Evolutionary conservation across 495 filamentous ascomycete genomes (phyloP).

Genomic region (Neurospora cerealis): DNA sequence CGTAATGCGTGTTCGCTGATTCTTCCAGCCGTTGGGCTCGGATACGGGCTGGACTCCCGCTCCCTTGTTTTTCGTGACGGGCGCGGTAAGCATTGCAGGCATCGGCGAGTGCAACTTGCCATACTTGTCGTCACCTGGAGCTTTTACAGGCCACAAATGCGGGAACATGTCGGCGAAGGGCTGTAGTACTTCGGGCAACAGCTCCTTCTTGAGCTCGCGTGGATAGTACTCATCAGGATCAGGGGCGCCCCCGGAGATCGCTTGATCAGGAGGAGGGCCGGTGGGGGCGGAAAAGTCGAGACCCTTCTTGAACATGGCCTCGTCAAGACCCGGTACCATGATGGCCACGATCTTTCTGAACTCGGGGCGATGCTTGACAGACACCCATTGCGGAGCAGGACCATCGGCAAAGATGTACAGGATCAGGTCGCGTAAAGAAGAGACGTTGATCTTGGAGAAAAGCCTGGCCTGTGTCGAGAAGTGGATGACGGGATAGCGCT

Average conservation of each 20-base stretch:
- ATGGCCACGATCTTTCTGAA: conserved; percentile 82
- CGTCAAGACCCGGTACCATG: conserved; percentile 87
- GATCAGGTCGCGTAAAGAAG: conserved; percentile 68
- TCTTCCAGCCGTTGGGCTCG: conserved; percentile 49
- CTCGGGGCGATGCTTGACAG: conserved; percentile 61
- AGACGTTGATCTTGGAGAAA: conserved; percentile 64
- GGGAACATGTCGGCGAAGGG: conserved; percentile 74
- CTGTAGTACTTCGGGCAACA: conserved; percentile 52
- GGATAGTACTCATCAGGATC: conserved; percentile 67
- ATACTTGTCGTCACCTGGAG: conserved; percentile 73
- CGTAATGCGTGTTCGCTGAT: conserved; percentile 68
- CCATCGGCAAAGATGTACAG: conserved; percentile 90
- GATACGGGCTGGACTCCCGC: conserved; percentile 47
- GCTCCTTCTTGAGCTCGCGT: conserved; percentile 45
- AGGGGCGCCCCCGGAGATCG: conserved; percentile 23
- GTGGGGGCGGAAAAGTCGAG: conserved; percentile 42
- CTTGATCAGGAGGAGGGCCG: conserved; percentile 20
- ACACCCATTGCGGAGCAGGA: conserved; percentile 73
- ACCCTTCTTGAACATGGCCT: conserved; percentile 73
- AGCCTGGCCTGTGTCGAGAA: conserved; percentile 58
- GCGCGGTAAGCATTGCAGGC: conserved; percentile 58
- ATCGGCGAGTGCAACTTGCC: conserved; percentile 76
- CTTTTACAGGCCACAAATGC: conserved; percentile 79
- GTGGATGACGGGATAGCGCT: conserved; percentile 63
- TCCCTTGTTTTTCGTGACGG: conserved; percentile 53